Evolutionary conservation across 2,329 filamentous ascomycete genomes (phyloP), one percentile per base, ranked within the genome.

Genomic region (Helicocarpus griseus): DNA sequence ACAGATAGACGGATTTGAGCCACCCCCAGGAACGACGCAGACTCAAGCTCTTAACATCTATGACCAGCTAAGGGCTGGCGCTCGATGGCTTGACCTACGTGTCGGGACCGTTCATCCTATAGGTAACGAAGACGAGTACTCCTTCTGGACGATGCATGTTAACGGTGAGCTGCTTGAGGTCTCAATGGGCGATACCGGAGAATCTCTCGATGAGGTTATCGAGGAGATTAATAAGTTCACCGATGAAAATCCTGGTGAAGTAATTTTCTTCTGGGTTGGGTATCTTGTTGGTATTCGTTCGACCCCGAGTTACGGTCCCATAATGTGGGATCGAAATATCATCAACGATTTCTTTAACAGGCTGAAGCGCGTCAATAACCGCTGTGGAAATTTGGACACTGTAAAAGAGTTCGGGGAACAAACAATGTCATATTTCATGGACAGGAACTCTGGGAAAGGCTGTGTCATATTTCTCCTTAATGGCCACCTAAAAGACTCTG

Each of bases 81-180:
- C 73, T 3, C 66, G 75, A 9, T 74, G 69, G 55, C 76, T 77
- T 49, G 74, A 78, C 54, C 60, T 77, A 17, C 39, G 39, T 11
- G 39, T 41, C 19, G 39, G 4, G 17, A 41, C 17, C 9, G 39
- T 41, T 3, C 39, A 41, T 24, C 9, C 13, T 24, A 1, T 41
- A 8, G 7, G 8, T 13, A 17, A 13, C 1, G 22, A 17, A 19
- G 39, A 17, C 11, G 39, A 17, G 11, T 3, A 13, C 9, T 19
- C 17, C 17, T 41, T 41, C 22, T 41, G 39, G 39, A 24, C 22
- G 17, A 19, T 41, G 17, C 39, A 41, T 24, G 39, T 41, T 17
- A 41, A 41, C 22, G 19, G 19, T 17, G 39, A 41, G 39, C 9
- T 41, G 39, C 11, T 17, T 4, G 39, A 41, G 39, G 39, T 41